Percentiles rank a stretch among this genome's conserved stretches.
These are phyloP conservation scores for Boletus sp. DNA, from an alignment of 1,284 basidiomycete genomes.

Conservation along the genomic window DNA sequence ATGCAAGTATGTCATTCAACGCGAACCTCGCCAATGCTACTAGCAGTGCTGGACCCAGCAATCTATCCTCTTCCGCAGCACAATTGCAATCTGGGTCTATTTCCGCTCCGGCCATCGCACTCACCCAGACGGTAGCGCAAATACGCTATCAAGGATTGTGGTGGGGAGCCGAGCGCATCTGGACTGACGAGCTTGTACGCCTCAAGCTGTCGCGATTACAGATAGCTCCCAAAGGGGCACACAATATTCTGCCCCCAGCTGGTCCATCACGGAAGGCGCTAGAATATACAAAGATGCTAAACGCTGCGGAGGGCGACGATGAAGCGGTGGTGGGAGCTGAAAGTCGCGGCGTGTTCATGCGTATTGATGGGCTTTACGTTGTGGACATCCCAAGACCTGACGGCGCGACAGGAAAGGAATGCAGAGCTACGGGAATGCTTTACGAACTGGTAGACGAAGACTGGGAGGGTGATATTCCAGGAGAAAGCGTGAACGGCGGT, in stretches of 20 bases:
- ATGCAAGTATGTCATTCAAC: conserved; percentile 36
- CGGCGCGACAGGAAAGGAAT: conserved; percentile 46
- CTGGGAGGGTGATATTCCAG: conserved; percentile 48
- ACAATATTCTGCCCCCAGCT: conserved; percentile 54
- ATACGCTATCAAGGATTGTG: conserved; percentile 75
- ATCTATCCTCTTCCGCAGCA: neutral
- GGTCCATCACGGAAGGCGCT: conserved; percentile 46
- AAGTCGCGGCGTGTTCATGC: conserved; percentile 63
- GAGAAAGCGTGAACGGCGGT: conserved; percentile 1
- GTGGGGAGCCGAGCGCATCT: conserved; percentile 88
- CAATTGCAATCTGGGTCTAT: conserved; percentile 3
- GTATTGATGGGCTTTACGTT: conserved; percentile 56
- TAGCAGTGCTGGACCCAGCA: conserved; percentile 13
- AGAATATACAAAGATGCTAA: conserved; percentile 30
- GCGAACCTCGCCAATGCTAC: conserved; percentile 23
- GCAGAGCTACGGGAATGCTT: conserved; percentile 60
- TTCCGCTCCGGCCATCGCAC: conserved; percentile 21
- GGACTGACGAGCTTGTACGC: conserved; percentile 81
- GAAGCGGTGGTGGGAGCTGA: conserved; percentile 48
- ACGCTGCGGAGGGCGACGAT: conserved; percentile 21
- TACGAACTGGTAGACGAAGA: conserved; percentile 71
- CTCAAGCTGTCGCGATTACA: conserved; percentile 63
- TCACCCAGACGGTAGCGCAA: conserved; percentile 40
- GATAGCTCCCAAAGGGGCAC: conserved; percentile 58
- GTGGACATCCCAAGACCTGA: conserved; percentile 42